Conservation (phyloP, 2,329 filamentous ascomycete species). For the Alternaria atra region DNA sequence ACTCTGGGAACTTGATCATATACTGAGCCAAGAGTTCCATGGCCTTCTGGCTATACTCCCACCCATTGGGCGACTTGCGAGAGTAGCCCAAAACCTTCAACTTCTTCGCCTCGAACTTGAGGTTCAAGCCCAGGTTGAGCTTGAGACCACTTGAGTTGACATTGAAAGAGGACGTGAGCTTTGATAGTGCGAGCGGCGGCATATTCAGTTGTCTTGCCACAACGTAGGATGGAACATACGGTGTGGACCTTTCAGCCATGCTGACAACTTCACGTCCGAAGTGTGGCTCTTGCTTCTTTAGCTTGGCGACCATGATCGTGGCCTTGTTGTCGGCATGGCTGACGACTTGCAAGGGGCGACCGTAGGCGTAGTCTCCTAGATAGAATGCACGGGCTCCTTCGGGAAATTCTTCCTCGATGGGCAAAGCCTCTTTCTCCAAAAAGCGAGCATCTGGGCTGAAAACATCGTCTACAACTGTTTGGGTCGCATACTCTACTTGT, state of each 20-base stretch:
- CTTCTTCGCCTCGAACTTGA: conserved; percentile 97
- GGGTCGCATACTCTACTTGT: conserved; percentile 89
- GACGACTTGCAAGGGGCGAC: conserved; percentile 83
- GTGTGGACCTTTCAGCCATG: conserved; percentile 73
- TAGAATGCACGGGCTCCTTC: conserved; percentile 86
- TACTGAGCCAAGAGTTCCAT: conserved; percentile 84
- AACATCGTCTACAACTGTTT: conserved; percentile 89
- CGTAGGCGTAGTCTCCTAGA: conserved; percentile 91
- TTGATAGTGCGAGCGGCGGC: conserved; percentile 88
- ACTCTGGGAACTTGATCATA: conserved; percentile 93
- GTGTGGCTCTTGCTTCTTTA: conserved; percentile 78
- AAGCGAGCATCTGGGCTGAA: conserved; percentile 92
- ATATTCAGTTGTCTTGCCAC: conserved; percentile 83
- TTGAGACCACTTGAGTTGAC: conserved; percentile 83
- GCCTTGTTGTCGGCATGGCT: conserved; percentile 78
- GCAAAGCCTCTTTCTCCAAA: conserved; percentile 85
- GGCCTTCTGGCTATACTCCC: conserved; percentile 93
- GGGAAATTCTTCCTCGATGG: conserved; percentile 92
- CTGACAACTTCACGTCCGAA: conserved; percentile 80
- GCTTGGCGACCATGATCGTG: conserved; percentile 77
- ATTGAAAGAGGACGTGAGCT: conserved; percentile 93
- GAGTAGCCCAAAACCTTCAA: conserved; percentile 96
- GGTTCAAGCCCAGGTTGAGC: conserved; percentile 90
- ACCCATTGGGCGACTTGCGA: conserved; percentile 82
- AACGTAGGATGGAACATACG: conserved; percentile 87